A percentile compares a stretch with the other conserved stretches of the same genome.
Evolutionary conservation across 257 asterid species (phyloP).

Genomic region (Penstemon eatonii): DNA sequence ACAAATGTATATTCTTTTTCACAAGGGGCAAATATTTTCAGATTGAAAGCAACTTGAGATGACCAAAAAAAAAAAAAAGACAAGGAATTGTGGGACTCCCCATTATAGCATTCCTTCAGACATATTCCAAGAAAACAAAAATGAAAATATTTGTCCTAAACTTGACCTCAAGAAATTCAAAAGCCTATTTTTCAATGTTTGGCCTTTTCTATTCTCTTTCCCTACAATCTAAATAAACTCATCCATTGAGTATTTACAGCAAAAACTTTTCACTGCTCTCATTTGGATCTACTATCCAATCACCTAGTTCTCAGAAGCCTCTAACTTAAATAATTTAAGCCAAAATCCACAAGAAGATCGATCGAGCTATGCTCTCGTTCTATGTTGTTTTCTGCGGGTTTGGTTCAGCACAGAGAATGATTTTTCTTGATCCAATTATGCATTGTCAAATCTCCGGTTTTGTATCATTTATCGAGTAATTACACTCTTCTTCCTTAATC

Average conservation of each 20-base stretch:
- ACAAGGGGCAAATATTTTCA: no score
- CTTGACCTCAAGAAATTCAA: background rate
- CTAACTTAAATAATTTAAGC: background rate
- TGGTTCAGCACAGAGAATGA: conserved; percentile 6
- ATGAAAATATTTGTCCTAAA: conserved; percentile 10
- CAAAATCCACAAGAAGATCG: no score
- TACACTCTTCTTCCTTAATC: conserved; percentile 41
- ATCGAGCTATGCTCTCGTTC: conserved; percentile 21
- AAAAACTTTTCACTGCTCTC: conserved; percentile 18
- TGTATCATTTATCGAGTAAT: conserved; percentile 31
- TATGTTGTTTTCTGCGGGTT: conserved; percentile 11
- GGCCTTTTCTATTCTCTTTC: conserved; percentile 1
- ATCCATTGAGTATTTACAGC: conserved; percentile 28
- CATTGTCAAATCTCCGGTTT: conserved; percentile 28
- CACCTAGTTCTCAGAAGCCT: conserved; percentile 21
- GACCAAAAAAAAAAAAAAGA: background rate
- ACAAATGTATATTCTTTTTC: no score
- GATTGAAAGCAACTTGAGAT: no score
- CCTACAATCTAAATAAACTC: conserved; percentile 29
- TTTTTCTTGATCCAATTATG: conserved; percentile 23
- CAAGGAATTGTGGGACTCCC: background rate
- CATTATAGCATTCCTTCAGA: background rate
- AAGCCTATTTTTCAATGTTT: conserved; percentile 23
- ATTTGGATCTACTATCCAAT: conserved; percentile 16
- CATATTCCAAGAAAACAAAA: background rate